Evolutionary conservation across 768 basidiomycete genomes (phyloP).

Genomic region (Clitopilus hobsonii): DNA sequence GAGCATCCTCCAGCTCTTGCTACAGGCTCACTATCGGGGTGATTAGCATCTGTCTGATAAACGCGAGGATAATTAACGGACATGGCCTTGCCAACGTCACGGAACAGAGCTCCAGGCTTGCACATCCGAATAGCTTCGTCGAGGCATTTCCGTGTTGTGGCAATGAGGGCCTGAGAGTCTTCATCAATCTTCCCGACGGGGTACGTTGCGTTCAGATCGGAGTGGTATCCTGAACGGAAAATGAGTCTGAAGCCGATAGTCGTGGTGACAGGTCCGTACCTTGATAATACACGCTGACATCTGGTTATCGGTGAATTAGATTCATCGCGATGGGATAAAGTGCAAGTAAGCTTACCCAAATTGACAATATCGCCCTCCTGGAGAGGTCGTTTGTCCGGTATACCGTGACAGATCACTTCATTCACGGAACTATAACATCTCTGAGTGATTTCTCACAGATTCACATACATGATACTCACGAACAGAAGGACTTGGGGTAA

Average conservation of each 20-base stretch:
- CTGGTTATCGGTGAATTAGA: slow-evolving; percentile 31
- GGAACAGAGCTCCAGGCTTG: slow-evolving; percentile 89
- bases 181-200: slow-evolving; percentile 85
- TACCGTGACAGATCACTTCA: slow-evolving; percentile 96
- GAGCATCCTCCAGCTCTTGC: slow-evolving; percentile 81
- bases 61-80: slow-evolving; percentile 31
- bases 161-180: slow-evolving; percentile 78
- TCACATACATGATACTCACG: slow-evolving; percentile 50
- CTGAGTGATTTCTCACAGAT: slow-evolving; percentile 1
- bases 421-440: slow-evolving; percentile 67
- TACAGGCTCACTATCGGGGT: slow-evolving; percentile 64
- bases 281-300: slow-evolving; percentile 75
- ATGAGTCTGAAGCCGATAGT: not conserved
- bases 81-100: slow-evolving; percentile 86
- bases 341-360: slow-evolving; percentile 51
- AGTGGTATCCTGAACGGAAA: slow-evolving; percentile 67
- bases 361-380: slow-evolving; percentile 96
- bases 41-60: slow-evolving; percentile 2
- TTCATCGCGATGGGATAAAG: not conserved
- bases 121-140: slow-evolving; percentile 90
- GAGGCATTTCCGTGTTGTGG: slow-evolving; percentile 74
- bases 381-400: slow-evolving; percentile 81
- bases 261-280: slow-evolving; percentile 40
- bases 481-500: slow-evolving; percentile 97
- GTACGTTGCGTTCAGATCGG: slow-evolving; percentile 90